Base-by-base conservation (phyloP, 768 basidiomycete species). In the Amanita fuliginea region DNA sequence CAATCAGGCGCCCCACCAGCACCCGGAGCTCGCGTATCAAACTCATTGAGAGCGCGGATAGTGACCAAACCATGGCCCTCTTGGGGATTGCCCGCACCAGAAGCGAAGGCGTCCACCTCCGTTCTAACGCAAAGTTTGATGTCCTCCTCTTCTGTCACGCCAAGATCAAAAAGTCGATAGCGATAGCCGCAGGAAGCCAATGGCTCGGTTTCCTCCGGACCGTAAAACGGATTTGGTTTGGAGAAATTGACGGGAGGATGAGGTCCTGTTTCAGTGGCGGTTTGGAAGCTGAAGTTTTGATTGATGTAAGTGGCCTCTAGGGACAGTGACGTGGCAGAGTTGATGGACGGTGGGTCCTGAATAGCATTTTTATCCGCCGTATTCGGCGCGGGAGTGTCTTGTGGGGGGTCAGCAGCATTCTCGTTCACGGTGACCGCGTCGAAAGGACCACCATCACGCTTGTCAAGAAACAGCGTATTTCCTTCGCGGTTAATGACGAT, bases 251-350 rank as follows among this genome's bases (percentile, higher is more conserved):
- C 71, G 6, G 84, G 71, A 24, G 76, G 69, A 0, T 80, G 78
- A 5, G 77, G 76, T 2, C 73, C 59, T 26, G 64, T 76, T 64
- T 95, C 91, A 48, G 78, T 74, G 39, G 94, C 95, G 39, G 89
- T 84, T 67, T 99, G 96, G 77, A 95, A 96, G 21, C 86, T 83
- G 59, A 97, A 99, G 67, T 97, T 97, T 62, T 95, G 91, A 71
- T 98, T 98, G 73, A 99, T 91, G 68, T 94, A 98, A 22, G 94
- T 98, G 4, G 96, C 96, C 67, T 99, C 96, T 30, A 98, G 76
- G 0, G 95, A 94, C 22, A 99, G 74, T 0, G 90, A 92, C 4
- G 89, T 89, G 1, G 93, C 89, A 4, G 90, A 81, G 68, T 99
- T 99, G 66, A 97, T 92, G 3, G 86, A 79, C 5, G 89, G 84